Base-by-base conservation (phyloP, 805 yeast genomes). In the Saturnispora diversa region DNA sequence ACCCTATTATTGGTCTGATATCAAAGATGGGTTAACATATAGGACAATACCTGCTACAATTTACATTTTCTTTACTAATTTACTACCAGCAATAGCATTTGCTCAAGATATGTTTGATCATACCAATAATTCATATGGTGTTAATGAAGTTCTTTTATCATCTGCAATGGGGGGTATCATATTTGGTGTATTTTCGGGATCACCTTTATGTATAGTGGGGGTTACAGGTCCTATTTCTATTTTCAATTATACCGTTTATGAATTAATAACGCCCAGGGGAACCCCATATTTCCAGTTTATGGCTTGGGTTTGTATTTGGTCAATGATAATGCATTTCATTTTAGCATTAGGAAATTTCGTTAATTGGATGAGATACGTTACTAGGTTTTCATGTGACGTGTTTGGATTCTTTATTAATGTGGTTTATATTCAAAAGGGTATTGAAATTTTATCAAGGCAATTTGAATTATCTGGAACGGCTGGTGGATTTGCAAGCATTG, bases 21-120 rank as follows among this genome's bases (percentile, higher is more conserved):
- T 90, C 76, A 70, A 53, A 12, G 97, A 90, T 63, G 90, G 90
- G 0, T 68, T 72, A 60, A 80, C 84, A 55, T 92, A 92, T 57
- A 62, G 98, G 52, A 94, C 88, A 11, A 66, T 90, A 2, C 98
- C 98, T 0, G 68, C 95, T 0, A 78, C 86, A 1, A 63, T 83
- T 2, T 86, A 74, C 56, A 82, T 92, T 11, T 90, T 82, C 59
- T 87, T 92, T 68, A 87, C 95, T 31, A 90, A 92, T 57, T 56
- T 90, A 33, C 66, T 90, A 28, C 97, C 97, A 2, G 97, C 97
- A 0, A 71, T 90, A 31, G 96, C 97, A 0, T 90, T 90, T 68
- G 94, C 97, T 0, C 96, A 86, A 55, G 97, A 90, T 56, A 83
- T 90, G 95, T 88, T 87, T 59, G 95, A 88, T 58, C 79, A 85